Evolutionary conservation across 2,329 filamentous ascomycete species (phyloP).

Genomic region (Penicillium sumatraense): DNA sequence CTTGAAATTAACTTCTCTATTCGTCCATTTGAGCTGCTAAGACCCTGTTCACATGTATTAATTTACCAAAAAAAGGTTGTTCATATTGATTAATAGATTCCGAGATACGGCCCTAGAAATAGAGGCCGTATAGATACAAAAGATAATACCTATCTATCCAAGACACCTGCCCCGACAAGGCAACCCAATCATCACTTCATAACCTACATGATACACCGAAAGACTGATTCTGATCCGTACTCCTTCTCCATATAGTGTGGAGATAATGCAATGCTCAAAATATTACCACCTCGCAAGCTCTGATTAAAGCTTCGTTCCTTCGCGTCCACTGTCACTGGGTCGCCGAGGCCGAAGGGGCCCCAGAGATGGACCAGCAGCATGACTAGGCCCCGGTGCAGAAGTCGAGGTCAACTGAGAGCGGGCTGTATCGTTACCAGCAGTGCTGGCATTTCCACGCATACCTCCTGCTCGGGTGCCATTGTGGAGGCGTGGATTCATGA

Average conservation of each 20-base stretch:
- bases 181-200: slow-evolving; percentile 10
- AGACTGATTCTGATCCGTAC: slow-evolving; percentile 4
- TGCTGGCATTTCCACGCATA: slow-evolving; percentile 23
- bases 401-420: slow-evolving; percentile 26
- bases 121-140: neutral
- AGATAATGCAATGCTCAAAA: slow-evolving; percentile 4
- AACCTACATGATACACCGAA: neutral
- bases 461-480: slow-evolving; percentile 36
- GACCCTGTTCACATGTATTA: too few species aligned
- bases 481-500: slow-evolving; percentile 62
- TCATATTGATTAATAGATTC: neutral
- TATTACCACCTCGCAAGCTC: neutral
- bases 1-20: too few species aligned
- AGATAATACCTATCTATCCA: neutral
- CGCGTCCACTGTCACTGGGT: slow-evolving; percentile 45
- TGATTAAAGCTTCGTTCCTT: slow-evolving; percentile 32
- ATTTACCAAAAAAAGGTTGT: neutral
- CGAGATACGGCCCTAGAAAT: neutral
- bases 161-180: neutral
- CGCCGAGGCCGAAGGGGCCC: slow-evolving; percentile 36
- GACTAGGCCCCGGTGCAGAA: slow-evolving; percentile 33
- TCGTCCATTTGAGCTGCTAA: too few species aligned
- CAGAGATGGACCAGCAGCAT: slow-evolving; percentile 24
- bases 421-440: slow-evolving; percentile 15
- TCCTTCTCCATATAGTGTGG: slow-evolving; percentile 2